Conservation (phyloP, 1,139 yeast species). For the Diutina sp. region DNA sequence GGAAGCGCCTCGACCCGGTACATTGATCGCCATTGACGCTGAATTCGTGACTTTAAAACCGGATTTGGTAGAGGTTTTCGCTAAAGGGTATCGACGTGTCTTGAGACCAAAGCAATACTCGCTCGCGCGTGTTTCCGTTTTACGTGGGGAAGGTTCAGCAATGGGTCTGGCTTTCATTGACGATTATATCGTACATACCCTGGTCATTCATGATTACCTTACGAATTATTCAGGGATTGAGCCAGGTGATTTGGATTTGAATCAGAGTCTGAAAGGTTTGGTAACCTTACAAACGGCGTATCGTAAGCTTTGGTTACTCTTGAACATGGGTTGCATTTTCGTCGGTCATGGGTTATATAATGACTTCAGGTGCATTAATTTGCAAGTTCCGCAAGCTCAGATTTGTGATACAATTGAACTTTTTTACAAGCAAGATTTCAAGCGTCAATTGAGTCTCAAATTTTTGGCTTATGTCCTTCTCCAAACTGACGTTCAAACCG, state of each 20-base stretch:
- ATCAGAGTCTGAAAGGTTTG: slow-evolving; percentile 49
- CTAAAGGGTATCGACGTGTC: slow-evolving; percentile 52
- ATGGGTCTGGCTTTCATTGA: slow-evolving; percentile 81
- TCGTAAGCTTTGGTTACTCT: slow-evolving; percentile 74
- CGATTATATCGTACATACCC: slow-evolving; percentile 73
- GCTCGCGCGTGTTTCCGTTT: slow-evolving; percentile 79
- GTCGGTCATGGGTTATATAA: slow-evolving; percentile 90
- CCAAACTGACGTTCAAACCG: slow-evolving; percentile 69
- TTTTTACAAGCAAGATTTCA: slow-evolving; percentile 57
- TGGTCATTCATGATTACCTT: slow-evolving; percentile 68
- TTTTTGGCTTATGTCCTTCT: slow-evolving; percentile 76
- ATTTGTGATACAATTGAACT: slow-evolving; percentile 83
- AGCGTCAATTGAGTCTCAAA: slow-evolving; percentile 72
- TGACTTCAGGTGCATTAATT: slow-evolving; percentile 87
- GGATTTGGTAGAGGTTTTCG: slow-evolving; percentile 66
- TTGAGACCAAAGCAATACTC: slow-evolving; percentile 68
- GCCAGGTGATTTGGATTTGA: slow-evolving; percentile 78
- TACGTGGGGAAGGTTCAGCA: slow-evolving; percentile 60
- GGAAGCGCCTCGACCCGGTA: slow-evolving; percentile 66
- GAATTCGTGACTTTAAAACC: slow-evolving; percentile 82
- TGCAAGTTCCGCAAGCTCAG: slow-evolving; percentile 74
- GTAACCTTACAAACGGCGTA: slow-evolving; percentile 80
- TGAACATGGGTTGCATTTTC: slow-evolving; percentile 82
- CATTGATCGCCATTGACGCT: slow-evolving; percentile 87
- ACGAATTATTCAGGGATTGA: slow-evolving; percentile 90